Base-by-base conservation (phyloP, 495 filamentous ascomycete species). In the Podospora comata region DNA sequence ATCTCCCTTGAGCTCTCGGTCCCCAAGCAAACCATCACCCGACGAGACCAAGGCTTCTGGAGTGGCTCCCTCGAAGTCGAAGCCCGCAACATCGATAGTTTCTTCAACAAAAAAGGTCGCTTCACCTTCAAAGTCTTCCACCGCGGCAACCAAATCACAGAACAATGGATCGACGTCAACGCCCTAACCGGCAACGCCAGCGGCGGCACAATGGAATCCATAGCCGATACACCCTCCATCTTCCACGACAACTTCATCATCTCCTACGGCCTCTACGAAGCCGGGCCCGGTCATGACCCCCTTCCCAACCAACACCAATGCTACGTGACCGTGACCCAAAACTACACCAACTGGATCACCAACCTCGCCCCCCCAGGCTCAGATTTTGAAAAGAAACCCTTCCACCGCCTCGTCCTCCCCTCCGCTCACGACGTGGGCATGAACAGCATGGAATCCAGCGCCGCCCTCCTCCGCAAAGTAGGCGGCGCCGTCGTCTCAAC, bases 181-280 rank as follows among this genome's bases (percentile, higher is more conserved):
- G 74, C 77, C 32, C 48, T 85, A 26, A 84, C 81, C 0, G 83
- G 84, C n/a, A 73, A 80, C 57, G 69, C 83, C 13, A 79, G 74
- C 57, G 77, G 76, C 16, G 83, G 83, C 34, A 84, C 76, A 16
- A 82, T 86, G 82, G 79, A 77, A 34, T 75, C 73, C 20, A 83
- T 85, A 68, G 78, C 76, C 48, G 71, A 79, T 32, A 80, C 79
- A 15, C 78, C 75, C 0, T 78, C 81, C n/a, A 73, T 83, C 65
- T 69, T 83, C 15, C 62, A 68, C 34, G 76, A 76, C 60, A 71
- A 79, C 54, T 53, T 69, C 39, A 64, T 71, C 59, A 72, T 86
- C 60, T 71, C 70, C 0, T 87, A 84, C 68, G 83, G 85, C 19
- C 80, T 86, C 66, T 86, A 86, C 74, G 81, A 85, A 27, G 79